Percentiles rank a stretch among this genome's conserved stretches.
phyloP scores from a whole-genome alignment of 148 eudicot genomes.

The Linanthus parryae region DNA sequence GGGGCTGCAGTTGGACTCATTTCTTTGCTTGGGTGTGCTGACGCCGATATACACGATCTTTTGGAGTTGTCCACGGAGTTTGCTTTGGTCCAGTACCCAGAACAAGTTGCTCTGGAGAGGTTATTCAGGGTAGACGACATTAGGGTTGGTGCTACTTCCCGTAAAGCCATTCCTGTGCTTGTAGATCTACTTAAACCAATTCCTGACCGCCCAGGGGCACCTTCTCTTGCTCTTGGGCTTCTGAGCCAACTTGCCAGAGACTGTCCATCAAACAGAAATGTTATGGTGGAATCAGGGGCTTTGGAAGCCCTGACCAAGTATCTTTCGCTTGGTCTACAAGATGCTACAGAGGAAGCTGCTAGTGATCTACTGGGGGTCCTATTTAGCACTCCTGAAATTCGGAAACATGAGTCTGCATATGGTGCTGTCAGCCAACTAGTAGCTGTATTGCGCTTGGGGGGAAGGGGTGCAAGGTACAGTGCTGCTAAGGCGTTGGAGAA shows the following conservation, averaged over 20 bases:
- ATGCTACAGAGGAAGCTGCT: constrained; percentile 95
- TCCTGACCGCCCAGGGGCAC: constrained; percentile 98
- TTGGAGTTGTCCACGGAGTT: constrained; percentile 76
- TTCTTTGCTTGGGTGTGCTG: constrained; percentile 90
- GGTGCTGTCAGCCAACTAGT: constrained; percentile 91
- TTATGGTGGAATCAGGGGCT: constrained; percentile 97
- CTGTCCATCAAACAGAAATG: constrained; percentile 81
- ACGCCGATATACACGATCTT: constrained; percentile 71
- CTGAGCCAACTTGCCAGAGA: constrained; percentile 85
- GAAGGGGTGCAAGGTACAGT: constrained; percentile 96
- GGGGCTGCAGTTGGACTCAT: constrained; percentile 84
- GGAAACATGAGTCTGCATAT: constrained; percentile 92
- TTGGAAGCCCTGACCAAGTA: constrained; percentile 92
- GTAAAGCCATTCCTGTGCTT: constrained; percentile 92
- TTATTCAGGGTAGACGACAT: constrained; percentile 95
- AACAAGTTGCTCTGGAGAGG: constrained; percentile 92
- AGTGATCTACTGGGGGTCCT: constrained; percentile 82
- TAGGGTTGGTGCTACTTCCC: constrained; percentile 85
- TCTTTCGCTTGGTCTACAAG: constrained; percentile 93
- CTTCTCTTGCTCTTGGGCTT: constrained; percentile 82
- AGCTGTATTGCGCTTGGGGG: constrained; percentile 94
- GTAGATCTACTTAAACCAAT: constrained; percentile 95
- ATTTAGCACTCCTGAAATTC: constrained; percentile 74
- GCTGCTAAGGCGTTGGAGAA: constrained; percentile 95
- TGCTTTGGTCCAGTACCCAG: constrained; percentile 71